Conservation (phyloP, 1,284 basidiomycete species). For the Microbotryum violaceum region DNA sequence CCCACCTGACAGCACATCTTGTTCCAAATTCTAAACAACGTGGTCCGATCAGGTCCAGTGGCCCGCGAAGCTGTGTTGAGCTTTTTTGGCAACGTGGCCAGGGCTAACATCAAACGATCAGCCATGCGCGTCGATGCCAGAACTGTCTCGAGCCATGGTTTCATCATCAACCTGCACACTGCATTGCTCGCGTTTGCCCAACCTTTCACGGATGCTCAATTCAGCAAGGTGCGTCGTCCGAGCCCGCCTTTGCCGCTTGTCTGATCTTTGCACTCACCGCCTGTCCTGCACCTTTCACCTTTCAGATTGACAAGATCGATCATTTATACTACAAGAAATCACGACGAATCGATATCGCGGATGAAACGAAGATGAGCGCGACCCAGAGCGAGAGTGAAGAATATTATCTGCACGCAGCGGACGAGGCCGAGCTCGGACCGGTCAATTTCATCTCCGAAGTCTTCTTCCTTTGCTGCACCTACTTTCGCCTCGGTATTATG, state of each 20-base stretch:
- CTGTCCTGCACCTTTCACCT: neutral
- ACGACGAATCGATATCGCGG: constrained; percentile 64
- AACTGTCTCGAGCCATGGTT: constrained; percentile 83
- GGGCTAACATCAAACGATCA: constrained; percentile 73
- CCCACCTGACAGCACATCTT: constrained; percentile 50
- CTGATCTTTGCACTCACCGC: neutral
- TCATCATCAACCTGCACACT: constrained; percentile 83
- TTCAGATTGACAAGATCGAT: constrained; percentile 84
- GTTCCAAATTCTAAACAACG: constrained; percentile 79
- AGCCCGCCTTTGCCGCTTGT: neutral
- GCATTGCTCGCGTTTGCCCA: constrained; percentile 82
- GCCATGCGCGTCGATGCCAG: constrained; percentile 85
- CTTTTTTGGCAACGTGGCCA: constrained; percentile 67
- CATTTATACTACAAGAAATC: constrained; percentile 56
- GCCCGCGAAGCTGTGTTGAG: constrained; percentile 76
- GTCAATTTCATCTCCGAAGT: constrained; percentile 89
- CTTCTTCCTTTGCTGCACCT: constrained; percentile 78
- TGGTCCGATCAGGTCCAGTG: constrained; percentile 73
- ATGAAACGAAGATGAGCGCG: constrained; percentile 86
- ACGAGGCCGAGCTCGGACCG: neutral
- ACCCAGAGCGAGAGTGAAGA: constrained; percentile 71
- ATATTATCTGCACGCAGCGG: constrained; percentile 51
- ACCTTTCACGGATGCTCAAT: constrained; percentile 90
- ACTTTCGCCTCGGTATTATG: constrained; percentile 76
- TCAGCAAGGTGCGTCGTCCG: constrained; percentile 60